These are phyloP conservation scores for Globisporangium ultimum DNA, from an alignment of 352 stramenopile genomes.

Conservation along the genomic window DNA sequence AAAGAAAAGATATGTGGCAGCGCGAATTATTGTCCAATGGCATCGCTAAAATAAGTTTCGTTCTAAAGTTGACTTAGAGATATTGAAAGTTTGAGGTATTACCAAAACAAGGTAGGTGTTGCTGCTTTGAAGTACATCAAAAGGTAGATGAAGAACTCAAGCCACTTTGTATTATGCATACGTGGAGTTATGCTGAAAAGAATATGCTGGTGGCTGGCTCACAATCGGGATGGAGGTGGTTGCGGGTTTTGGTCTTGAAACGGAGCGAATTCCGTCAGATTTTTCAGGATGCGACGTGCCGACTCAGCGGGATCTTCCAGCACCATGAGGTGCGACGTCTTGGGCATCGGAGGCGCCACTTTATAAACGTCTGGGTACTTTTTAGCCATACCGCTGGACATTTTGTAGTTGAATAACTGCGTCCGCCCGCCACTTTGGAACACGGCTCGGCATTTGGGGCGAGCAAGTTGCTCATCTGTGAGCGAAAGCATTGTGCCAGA, in stretches of 20 bases:
- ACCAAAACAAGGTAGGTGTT: too few relatives aligned
- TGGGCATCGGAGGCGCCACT: slow-evolving; percentile 16
- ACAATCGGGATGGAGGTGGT: too few relatives aligned
- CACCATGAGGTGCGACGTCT: slow-evolving; percentile 38
- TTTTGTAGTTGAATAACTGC: slow-evolving; percentile 18
- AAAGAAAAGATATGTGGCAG: neutral
- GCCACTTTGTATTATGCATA: too few relatives aligned
- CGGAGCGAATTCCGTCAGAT: neutral
- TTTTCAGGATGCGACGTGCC: slow-evolving; percentile 19
- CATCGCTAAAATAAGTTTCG: neutral
- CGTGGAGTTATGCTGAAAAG: too few relatives aligned
- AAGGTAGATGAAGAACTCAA: too few relatives aligned
- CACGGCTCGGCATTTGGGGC: slow-evolving; percentile 21
- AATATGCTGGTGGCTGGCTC: too few relatives aligned
- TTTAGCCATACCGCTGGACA: slow-evolving; percentile 12
- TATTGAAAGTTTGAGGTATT: too few relatives aligned
- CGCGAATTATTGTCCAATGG: neutral
- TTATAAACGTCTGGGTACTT: slow-evolving; percentile 25
- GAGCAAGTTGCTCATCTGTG: slow-evolving; percentile 24
- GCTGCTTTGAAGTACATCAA: too few relatives aligned
- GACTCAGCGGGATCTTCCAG: slow-evolving; percentile 39
- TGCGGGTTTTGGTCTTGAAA: too few relatives aligned
- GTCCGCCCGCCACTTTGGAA: slow-evolving; percentile 30
- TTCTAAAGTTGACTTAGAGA: too few relatives aligned
- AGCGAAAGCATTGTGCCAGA: slow-evolving; percentile 17